A percentile compares a stretch with the other conserved stretches of the same genome.
Conservation (phyloP, 2,329 filamentous ascomycete species). For the Chaetomiaceae sp. region DNA sequence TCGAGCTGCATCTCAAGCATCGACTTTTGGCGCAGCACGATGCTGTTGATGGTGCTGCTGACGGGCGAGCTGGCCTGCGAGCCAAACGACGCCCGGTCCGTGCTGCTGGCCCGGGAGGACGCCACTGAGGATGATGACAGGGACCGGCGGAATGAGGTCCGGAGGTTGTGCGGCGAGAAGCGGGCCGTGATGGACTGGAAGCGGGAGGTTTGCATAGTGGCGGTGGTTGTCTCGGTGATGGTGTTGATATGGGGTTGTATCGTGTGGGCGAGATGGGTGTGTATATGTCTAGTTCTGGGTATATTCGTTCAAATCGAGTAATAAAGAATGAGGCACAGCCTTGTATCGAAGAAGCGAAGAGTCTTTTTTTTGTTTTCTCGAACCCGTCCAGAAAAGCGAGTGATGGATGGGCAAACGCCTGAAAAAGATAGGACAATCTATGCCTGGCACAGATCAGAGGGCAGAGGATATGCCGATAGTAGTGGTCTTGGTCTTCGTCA, state of each 20-base stretch:
- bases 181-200: constrained; percentile 48
- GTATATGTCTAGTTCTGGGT: neutral
- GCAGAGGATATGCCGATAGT: constrained; percentile 6
- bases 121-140: constrained; percentile 42
- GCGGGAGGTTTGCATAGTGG: constrained; percentile 43
- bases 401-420: constrained; percentile 1
- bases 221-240: constrained; percentile 23
- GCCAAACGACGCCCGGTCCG: constrained; percentile 38
- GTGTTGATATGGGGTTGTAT: constrained; percentile 2
- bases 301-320: neutral
- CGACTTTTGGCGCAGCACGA: constrained; percentile 53
- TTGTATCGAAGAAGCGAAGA: constrained; percentile 6
- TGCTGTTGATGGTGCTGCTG: constrained; percentile 51
- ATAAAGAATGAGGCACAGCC: constrained; percentile 16
- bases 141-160: constrained; percentile 50
- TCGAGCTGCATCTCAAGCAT: constrained; percentile 51
- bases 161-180: constrained; percentile 47
- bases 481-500: constrained; percentile 9
- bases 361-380: neutral
- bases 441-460: constrained; percentile 17
- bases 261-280: constrained; percentile 4
- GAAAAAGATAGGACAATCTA: constrained; percentile 22
- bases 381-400: constrained; percentile 6
- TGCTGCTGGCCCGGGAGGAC: constrained; percentile 39
- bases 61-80: constrained; percentile 44